phyloP scores from a whole-genome alignment of 2,329 filamentous ascomycete species.

The Pestalotiopsis sp. region DNA sequence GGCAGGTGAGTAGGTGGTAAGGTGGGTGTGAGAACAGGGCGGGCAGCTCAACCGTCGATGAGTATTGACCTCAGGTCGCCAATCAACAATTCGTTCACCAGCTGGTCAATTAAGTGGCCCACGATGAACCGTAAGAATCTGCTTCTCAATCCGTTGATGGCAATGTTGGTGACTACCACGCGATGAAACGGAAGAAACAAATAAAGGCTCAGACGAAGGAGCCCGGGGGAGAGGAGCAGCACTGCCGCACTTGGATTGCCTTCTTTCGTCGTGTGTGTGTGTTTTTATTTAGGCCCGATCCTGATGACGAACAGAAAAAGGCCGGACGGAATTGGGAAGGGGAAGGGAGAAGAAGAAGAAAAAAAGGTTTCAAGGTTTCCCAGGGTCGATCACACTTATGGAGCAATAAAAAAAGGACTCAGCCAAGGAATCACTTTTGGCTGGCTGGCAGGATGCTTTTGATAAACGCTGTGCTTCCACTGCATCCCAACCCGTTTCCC shows the following conservation, averaged over 20 bases:
- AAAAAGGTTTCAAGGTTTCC: background rate
- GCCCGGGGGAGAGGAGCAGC: background rate
- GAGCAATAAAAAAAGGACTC: slow-evolving; percentile 1
- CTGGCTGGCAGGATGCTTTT: slow-evolving; percentile 2
- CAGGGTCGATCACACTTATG: slow-evolving; percentile 4
- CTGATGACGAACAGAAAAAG: slow-evolving; percentile 1
- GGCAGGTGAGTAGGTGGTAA: background rate
- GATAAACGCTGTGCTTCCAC: background rate
- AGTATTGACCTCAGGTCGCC: too few species aligned
- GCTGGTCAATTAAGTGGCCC: too few species aligned
- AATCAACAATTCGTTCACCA: too few species aligned
- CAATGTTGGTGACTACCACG: background rate
- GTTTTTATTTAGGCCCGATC: background rate
- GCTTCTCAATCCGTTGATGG: too few species aligned
- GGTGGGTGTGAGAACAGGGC: too few species aligned
- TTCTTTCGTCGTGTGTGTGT: background rate
- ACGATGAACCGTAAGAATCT: too few species aligned
- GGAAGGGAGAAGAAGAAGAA: background rate
- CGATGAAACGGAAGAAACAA: background rate
- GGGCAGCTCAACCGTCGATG: too few species aligned
- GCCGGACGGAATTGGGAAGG: background rate
- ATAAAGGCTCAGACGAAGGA: background rate
- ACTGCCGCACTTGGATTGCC: slow-evolving; percentile 6
- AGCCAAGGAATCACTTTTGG: background rate
- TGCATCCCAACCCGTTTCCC: background rate